Conservation (phyloP, 495 filamentous ascomycete species). For the Elaphomyces granulatus region DNA sequence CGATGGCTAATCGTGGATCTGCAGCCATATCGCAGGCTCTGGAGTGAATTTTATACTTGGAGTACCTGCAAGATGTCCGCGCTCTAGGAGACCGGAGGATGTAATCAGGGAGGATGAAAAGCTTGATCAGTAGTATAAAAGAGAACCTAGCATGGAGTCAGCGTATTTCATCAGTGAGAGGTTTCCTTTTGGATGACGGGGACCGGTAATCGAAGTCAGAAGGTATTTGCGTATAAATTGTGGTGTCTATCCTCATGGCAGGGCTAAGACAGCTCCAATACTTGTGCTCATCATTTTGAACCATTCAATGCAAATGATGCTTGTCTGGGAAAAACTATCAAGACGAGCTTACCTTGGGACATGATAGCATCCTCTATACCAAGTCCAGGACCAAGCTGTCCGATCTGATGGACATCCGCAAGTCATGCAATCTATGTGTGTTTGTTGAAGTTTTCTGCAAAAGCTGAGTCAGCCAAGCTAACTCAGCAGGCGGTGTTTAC, state of each 20-base stretch:
- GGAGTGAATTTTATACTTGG: slow-evolving; percentile 4
- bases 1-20: slow-evolving; percentile 41
- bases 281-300: slow-evolving; percentile 48
- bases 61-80: slow-evolving; percentile 1
- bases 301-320: slow-evolving; percentile 2
- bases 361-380: slow-evolving; percentile 19
- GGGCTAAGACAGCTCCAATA: slow-evolving; percentile 99
- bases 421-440: too few relatives aligned
- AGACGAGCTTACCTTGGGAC: slow-evolving; percentile 23
- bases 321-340: not conserved
- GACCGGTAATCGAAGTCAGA: slow-evolving; percentile 12
- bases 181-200: slow-evolving; percentile 4
- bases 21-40: slow-evolving; percentile 42
- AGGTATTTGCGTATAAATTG: slow-evolving; percentile 33
- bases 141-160: slow-evolving; percentile 15
- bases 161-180: slow-evolving; percentile 1
- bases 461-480: too few relatives aligned
- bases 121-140: slow-evolving; percentile 27
- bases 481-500: too few relatives aligned
- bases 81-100: slow-evolving; percentile 4
- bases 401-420: too few relatives aligned
- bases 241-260: slow-evolving; percentile 36
- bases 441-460: too few relatives aligned
- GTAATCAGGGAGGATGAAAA: slow-evolving; percentile 27
- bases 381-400: slow-evolving; percentile 1